Evolutionary conservation across 805 yeast species (phyloP), one percentile per base, ranked within the genome.

Genomic region (Myxozyma mucilagina): DNA sequence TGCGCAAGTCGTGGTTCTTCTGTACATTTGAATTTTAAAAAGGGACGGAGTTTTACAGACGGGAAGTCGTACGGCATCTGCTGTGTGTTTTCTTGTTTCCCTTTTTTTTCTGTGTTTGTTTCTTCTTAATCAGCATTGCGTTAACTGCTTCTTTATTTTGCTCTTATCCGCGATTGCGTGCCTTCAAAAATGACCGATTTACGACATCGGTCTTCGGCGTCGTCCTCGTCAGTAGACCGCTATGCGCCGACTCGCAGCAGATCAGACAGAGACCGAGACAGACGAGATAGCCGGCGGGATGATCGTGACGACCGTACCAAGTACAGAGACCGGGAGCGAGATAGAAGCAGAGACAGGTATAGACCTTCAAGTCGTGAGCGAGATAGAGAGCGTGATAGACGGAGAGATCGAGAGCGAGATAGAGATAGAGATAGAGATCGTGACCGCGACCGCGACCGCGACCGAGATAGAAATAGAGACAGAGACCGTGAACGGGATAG

Each of bases 401-500:
- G 47, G 29, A 48, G 45, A 41, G 63, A 58, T 11, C 56, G 55
- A 5, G 64, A 59, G 29, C 6, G 64, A 60, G 36, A 44, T 24
- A n/a, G 43, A 16, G 13, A 38, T 34, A 20, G 54, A 10, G 55
- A 58, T 16, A 42, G 50, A 4, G 45, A 20, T 13, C 47, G 52
- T n/a, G 60, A 52, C 18, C 14, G 45, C 2, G 45, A 29, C 24
- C 47, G 56, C 18, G 60, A 51, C 45, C 41, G 58, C 6, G 47
- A 53, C 38, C 44, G 52, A 10, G 44, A 45, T 39, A 36, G 60
- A 36, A 43, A 55, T 5, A 16, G 47, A 36, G 31, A 8, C 14
- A 20, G 58, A 18, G 47, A 47, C 29, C 39, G 52, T 11, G 58
- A 45, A 24, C 6, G 41, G 4, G 59, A 55, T 48, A 39, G 20